phyloP scores from a whole-genome alignment of 495 filamentous ascomycete genomes.

The Hypoxylon fuscum region DNA sequence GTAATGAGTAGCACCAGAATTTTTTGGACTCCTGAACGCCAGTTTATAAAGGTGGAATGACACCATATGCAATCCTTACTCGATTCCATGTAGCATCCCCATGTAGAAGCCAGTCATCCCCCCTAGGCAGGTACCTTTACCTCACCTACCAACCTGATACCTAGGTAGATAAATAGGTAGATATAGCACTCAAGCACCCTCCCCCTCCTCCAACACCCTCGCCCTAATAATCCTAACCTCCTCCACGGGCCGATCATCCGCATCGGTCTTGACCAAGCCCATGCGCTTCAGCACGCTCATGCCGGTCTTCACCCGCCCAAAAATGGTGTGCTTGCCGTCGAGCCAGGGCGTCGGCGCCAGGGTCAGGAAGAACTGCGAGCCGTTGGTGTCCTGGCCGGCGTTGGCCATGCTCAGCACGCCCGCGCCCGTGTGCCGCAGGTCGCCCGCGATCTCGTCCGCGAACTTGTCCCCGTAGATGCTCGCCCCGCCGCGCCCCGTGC shows the following conservation, averaged over 20 bases:
- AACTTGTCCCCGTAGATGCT: slow-evolving; percentile 96
- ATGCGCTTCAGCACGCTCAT: slow-evolving; percentile 86
- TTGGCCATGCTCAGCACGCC: slow-evolving; percentile 97
- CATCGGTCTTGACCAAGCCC: slow-evolving; percentile 87
- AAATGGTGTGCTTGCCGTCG: slow-evolving; percentile 97
- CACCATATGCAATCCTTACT: no score
- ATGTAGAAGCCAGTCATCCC: no score
- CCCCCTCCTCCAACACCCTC: slow-evolving; percentile 65
- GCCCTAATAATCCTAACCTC: slow-evolving; percentile 84
- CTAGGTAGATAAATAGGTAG: no score
- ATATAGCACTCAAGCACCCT: slow-evolving; percentile 9
- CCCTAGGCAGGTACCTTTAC: no score
- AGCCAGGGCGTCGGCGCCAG: slow-evolving; percentile 96
- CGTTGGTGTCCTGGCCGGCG: slow-evolving; percentile 92
- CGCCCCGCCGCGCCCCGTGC: slow-evolving; percentile 88
- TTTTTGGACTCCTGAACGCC: slow-evolving; percentile 23
- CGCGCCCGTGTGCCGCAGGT: slow-evolving; percentile 91
- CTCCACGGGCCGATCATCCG: slow-evolving; percentile 80
- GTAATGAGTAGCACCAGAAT: slow-evolving; percentile 8
- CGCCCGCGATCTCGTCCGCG: slow-evolving; percentile 83
- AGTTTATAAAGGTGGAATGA: no score
- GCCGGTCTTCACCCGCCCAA: slow-evolving; percentile 88
- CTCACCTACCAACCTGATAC: no score
- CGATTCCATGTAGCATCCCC: no score
- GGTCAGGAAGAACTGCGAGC: slow-evolving; percentile 88